These are phyloP conservation scores for Blastocystis sp. DNA, from an alignment of 352 stramenopile species.

Conservation along the genomic window DNA sequence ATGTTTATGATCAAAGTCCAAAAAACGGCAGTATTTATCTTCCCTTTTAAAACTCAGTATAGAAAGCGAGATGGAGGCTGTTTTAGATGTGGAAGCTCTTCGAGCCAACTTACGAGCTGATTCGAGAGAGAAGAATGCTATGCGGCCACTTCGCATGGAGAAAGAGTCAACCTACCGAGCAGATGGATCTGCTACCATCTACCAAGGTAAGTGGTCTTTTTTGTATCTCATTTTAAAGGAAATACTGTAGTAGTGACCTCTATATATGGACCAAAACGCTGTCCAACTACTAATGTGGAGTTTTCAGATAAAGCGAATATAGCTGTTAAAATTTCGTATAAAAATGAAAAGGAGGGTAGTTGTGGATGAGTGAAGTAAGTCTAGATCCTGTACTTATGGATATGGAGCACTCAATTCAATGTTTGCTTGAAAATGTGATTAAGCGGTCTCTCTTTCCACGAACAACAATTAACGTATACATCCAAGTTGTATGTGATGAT, in stretches of 20 bases:
- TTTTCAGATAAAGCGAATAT: slow-evolving; percentile 24
- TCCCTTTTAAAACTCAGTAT: background rate
- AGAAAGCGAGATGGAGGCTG: slow-evolving; percentile 6
- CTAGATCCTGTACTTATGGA: slow-evolving; percentile 14
- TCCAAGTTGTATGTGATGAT: slow-evolving; percentile 49
- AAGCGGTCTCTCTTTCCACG: slow-evolving; percentile 56
- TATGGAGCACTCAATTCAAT: slow-evolving; percentile 40
- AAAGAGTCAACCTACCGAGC: slow-evolving; percentile 59
- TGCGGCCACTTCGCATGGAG: slow-evolving; percentile 42
- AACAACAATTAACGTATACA: slow-evolving; percentile 16
- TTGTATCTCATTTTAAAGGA: background rate
- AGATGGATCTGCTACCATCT: slow-evolving; percentile 37
- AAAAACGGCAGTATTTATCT: background rate
- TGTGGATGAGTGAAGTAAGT: background rate
- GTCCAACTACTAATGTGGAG: background rate
- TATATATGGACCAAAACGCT: slow-evolving; percentile 33
- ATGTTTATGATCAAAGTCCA: background rate
- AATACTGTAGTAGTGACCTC: slow-evolving; percentile 23
- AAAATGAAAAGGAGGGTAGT: slow-evolving; percentile 45
- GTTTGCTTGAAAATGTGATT: slow-evolving; percentile 58
- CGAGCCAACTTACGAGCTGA: slow-evolving; percentile 54
- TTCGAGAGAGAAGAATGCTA: slow-evolving; percentile 41
- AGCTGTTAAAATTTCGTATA: slow-evolving; percentile 42
- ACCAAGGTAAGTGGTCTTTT: background rate
- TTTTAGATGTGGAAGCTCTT: slow-evolving; percentile 38